These are phyloP conservation scores for Pleurotus pulmonarius DNA, from an alignment of 768 basidiomycete species.

Conservation along the genomic window DNA sequence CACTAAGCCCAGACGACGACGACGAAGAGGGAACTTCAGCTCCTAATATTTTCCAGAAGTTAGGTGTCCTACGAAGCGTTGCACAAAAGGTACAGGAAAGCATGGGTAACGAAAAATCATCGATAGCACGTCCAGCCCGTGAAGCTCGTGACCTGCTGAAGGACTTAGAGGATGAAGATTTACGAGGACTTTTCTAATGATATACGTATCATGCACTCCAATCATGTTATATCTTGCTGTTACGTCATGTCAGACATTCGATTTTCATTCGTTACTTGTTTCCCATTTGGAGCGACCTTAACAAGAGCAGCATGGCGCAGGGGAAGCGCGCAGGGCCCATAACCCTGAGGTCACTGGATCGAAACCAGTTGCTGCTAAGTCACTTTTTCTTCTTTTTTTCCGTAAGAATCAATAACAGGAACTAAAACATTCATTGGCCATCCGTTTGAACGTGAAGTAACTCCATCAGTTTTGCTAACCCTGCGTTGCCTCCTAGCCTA, in stretches of 20 bases:
- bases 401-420: no score
- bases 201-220: no score
- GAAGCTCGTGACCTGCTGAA: conserved; percentile 76
- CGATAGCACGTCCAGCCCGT: conserved; percentile 74
- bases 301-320: not conserved
- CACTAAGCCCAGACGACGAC: conserved; percentile 49
- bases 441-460: conserved; percentile 35
- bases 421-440: no score
- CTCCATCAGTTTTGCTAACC: conserved; percentile 56
- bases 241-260: no score
- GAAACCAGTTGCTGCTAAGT: not conserved
- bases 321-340: not conserved
- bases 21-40: conserved; percentile 12
- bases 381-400: not conserved
- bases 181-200: conserved; percentile 40
- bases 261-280: not conserved
- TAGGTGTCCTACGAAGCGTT: conserved; percentile 57
- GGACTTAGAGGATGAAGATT: conserved; percentile 36
- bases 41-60: conserved; percentile 61
- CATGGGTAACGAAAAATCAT: conserved; percentile 62
- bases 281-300: not conserved
- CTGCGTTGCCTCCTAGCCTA: conserved; percentile 73
- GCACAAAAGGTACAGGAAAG: conserved; percentile 74
- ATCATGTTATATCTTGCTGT: not conserved
- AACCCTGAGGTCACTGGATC: not conserved